Percentiles rank a stretch among this genome's conserved stretches.
These are phyloP conservation scores for Diaporthe citriasiana DNA, from an alignment of 2,329 filamentous ascomycete species.

Conservation along the genomic window DNA sequence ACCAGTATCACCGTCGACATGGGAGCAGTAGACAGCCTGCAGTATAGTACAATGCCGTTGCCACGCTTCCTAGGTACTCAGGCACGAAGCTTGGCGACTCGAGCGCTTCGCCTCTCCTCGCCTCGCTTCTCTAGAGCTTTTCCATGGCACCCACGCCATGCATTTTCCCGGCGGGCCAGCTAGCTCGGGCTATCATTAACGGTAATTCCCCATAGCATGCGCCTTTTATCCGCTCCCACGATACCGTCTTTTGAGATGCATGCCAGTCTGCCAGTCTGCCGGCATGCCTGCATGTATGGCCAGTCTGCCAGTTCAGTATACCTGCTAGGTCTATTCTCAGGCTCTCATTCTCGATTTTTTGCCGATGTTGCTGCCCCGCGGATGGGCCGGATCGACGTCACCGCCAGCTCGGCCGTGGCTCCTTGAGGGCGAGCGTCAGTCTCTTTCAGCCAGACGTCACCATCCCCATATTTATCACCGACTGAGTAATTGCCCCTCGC, in stretches of 20 bases:
- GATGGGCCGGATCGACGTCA: slow-evolving; percentile 35
- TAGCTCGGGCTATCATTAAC: slow-evolving; percentile 31
- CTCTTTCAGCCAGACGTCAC: slow-evolving; percentile 24
- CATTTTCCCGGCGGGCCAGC: slow-evolving; percentile 27
- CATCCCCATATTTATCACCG: slow-evolving; percentile 19
- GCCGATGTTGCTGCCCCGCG: slow-evolving; percentile 19
- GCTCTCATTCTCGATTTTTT: neutral
- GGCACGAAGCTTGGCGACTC: slow-evolving; percentile 26
- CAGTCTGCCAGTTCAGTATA: neutral
- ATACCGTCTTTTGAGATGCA: neutral
- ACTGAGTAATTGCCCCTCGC: slow-evolving; percentile 26
- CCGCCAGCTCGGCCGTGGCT: slow-evolving; percentile 23
- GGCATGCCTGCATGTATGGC: too few relatives aligned
- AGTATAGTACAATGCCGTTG: neutral
- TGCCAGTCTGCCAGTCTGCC: neutral
- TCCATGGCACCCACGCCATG: slow-evolving; percentile 1
- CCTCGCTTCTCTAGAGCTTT: neutral
- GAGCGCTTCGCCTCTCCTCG: neutral
- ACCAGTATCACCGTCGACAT: neutral
- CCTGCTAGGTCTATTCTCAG: too few relatives aligned
- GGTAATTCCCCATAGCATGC: neutral
- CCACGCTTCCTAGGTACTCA: slow-evolving; percentile 4
- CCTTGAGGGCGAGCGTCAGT: slow-evolving; percentile 2
- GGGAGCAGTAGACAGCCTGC: neutral
- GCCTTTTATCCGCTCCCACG: slow-evolving; percentile 24